Percentiles rank a stretch among this genome's conserved stretches.
phyloP scores from a whole-genome alignment of 1,139 yeast genomes.

The Maudiozyma humilis region DNA sequence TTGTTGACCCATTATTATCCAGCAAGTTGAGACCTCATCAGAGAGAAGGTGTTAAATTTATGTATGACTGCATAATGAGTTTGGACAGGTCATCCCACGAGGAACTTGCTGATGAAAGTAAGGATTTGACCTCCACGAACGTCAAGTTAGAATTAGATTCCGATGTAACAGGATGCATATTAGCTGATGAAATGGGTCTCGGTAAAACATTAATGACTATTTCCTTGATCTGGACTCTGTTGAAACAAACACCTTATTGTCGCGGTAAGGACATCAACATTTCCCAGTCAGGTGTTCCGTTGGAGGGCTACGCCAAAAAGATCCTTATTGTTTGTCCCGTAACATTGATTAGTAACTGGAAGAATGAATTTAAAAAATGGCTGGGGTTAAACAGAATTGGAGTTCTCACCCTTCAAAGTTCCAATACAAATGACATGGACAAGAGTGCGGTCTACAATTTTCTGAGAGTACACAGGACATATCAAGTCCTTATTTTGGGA shows the following conservation, averaged over 20 bases:
- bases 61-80: slow-evolving; percentile 80
- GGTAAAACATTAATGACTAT: slow-evolving; percentile 91
- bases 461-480: slow-evolving; percentile 54
- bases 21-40: slow-evolving; percentile 71
- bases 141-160: slow-evolving; percentile 34
- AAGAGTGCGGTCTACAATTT: slow-evolving; percentile 53
- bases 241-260: slow-evolving; percentile 58
- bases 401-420: slow-evolving; percentile 45
- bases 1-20: slow-evolving; percentile 60
- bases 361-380: slow-evolving; percentile 84
- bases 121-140: slow-evolving; percentile 12
- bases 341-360: slow-evolving; percentile 83
- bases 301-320: slow-evolving; percentile 36
- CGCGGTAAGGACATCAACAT: slow-evolving; percentile 19
- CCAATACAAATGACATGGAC: slow-evolving; percentile 44
- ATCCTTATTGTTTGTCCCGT: slow-evolving; percentile 87
- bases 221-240: slow-evolving; percentile 71
- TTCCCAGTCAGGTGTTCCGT: slow-evolving; percentile 26
- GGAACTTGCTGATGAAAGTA: slow-evolving; percentile 15
- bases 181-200: slow-evolving; percentile 97
- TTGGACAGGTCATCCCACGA: slow-evolving; percentile 32
- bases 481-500: slow-evolving; percentile 77
- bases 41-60: slow-evolving; percentile 67
- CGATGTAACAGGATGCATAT: slow-evolving; percentile 55
- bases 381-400: slow-evolving; percentile 57